Base-by-base conservation (phyloP, 1,139 yeast genomes). In the Pichia terricola region DNA sequence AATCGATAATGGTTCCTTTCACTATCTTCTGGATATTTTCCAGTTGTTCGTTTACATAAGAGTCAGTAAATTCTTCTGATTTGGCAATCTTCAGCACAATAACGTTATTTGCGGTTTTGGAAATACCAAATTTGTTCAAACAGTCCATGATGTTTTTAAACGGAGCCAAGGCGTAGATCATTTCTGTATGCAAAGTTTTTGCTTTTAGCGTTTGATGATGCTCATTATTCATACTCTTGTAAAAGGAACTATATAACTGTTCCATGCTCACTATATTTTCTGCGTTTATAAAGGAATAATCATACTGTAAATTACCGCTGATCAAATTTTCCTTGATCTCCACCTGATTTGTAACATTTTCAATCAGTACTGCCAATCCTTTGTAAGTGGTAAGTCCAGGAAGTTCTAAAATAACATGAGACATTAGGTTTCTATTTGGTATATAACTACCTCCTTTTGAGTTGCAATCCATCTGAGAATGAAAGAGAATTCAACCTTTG, bases 121-220 rank as follows among this genome's bases (percentile, higher is more conserved):
- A 51, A 28, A 61, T 49, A n/a, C 65, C 65, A 42, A 59, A 56
- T 36, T 52, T 57, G 35, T 53, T 58, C 37, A 61, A 48, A 37
- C 63, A 57, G 32, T 60, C 63, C 53, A 57, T 50, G n/a, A 61
- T 58, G 42, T 61, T 61, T 43, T 72, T 73, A 28, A 69, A 68
- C 1, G 79, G 77, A 2, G 80, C 70, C 43, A 77, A 58, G 39
- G 75, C 67, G 50, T 74, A 68, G 10, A 77, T 66, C 25, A 73
- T 57, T 51, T 77, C 82, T 1, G 81, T 72, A 48, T 76, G 77
- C 5, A 77, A 45, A 3, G 69, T 66, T 52, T 65, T 70, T 2
- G 82, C 71, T 47, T 77, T 64, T 56, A 69, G 58, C 40, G 56
- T 63, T 28, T 67, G 70, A 34, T 64, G 63, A 0, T 59, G 56